Evolutionary conservation across 805 yeast genomes (phyloP).

Genomic region (Citeromyces nyonsensis): DNA sequence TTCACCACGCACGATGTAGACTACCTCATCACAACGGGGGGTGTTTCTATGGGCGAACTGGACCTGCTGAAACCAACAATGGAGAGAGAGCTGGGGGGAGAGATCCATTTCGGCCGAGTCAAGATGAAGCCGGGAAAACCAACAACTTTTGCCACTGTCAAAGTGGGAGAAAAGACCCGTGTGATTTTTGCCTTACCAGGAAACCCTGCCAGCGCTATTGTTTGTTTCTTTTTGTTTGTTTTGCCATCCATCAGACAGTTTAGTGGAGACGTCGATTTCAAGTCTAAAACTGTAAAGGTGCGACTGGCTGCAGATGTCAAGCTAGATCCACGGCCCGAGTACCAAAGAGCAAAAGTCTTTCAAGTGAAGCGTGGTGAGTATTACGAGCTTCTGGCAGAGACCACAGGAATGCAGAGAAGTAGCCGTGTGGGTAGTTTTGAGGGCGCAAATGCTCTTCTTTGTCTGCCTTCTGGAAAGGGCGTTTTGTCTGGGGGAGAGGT

Average conservation of each 20-base stretch:
- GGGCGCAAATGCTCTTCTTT: constrained; percentile 27
- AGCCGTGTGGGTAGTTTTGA: constrained; percentile 29
- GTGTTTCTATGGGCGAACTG: constrained; percentile 44
- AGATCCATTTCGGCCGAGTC: constrained; percentile 36
- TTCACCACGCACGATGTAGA: constrained; percentile 16
- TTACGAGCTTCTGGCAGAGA: constrained; percentile 17
- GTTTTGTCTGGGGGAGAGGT: constrained; percentile 1
- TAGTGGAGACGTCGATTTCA: constrained; percentile 7
- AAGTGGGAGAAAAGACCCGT: constrained; percentile 12
- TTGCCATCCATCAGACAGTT: constrained; percentile 23
- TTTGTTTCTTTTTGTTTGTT: constrained; percentile 29
- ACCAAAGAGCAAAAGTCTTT: constrained; percentile 23
- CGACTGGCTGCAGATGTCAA: constrained; percentile 13
- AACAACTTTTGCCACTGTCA: constrained; percentile 38
- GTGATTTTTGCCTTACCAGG: constrained; percentile 37
- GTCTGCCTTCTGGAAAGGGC: constrained; percentile 20
- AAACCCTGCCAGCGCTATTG: constrained; percentile 39
- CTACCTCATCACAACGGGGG: constrained; percentile 34
- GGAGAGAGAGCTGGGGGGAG: constrained; percentile 22
- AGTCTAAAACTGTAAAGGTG: constrained; percentile 18
- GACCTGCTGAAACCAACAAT: constrained; percentile 35
- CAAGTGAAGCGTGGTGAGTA: constrained; percentile 8
- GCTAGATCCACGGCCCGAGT: constrained; percentile 36
- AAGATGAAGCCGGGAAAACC: constrained; percentile 50
- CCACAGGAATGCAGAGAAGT: constrained; percentile 36